Conservation (phyloP, 306 rosid species). For the Trifolium subterraneum region DNA sequence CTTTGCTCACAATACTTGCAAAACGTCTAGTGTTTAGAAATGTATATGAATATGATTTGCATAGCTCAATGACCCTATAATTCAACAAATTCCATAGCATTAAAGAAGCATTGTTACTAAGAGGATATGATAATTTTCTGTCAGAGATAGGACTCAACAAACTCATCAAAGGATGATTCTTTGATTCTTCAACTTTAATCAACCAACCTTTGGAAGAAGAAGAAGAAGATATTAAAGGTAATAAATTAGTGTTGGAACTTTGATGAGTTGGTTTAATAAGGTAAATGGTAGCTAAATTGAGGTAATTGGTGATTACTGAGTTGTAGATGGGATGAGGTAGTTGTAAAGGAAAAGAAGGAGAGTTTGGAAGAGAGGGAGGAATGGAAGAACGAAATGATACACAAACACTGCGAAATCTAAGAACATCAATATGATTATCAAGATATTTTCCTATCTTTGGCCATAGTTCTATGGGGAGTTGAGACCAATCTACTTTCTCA, state of each 20-base stretch:
- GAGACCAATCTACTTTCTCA: conserved; percentile 48
- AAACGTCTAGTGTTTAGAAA: neutral
- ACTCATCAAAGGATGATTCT: conserved; percentile 27
- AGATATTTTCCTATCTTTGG: conserved; percentile 49
- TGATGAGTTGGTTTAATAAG: conserved; percentile 38
- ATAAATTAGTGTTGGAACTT: neutral
- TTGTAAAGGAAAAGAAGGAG: conserved; percentile 46
- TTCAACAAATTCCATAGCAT: conserved; percentile 44
- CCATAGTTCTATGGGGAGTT: conserved; percentile 64
- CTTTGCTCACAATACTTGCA: conserved; percentile 41
- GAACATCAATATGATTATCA: conserved; percentile 47
- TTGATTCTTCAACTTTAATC: conserved; percentile 48
- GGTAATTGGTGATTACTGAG: neutral
- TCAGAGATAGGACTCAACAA: conserved; percentile 50
- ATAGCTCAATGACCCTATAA: conserved; percentile 43
- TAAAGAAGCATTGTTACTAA: neutral
- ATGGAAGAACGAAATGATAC: conserved; percentile 49
- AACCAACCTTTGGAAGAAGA: conserved; percentile 45
- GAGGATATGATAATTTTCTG: conserved; percentile 24
- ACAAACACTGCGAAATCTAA: conserved; percentile 66
- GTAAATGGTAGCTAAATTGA: conserved; percentile 46
- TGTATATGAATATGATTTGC: conserved; percentile 51
- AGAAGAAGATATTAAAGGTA: conserved; percentile 22
- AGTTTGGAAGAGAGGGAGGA: conserved; percentile 38
- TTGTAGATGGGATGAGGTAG: conserved; percentile 36